Evolutionary conservation across 2,329 filamentous ascomycete genomes (phyloP).

Genomic region (Claviceps capensis): DNA sequence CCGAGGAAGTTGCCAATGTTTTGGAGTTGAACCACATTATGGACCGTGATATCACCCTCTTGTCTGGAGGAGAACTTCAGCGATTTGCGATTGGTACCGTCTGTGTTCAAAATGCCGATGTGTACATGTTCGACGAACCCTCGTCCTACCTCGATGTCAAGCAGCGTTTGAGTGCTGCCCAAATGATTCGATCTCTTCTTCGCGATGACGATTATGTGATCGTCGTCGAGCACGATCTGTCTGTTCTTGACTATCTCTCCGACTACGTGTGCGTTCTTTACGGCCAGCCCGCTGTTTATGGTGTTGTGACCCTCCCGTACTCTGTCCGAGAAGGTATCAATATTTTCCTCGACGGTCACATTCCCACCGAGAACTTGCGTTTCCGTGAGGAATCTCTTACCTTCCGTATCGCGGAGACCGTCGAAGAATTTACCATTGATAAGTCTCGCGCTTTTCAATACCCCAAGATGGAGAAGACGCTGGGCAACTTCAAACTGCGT

Average conservation of each 20-base stretch:
- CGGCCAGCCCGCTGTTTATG: constrained; percentile 87
- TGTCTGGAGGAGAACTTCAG: constrained; percentile 96
- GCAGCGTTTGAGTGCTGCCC: constrained; percentile 85
- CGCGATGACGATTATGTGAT: constrained; percentile 90
- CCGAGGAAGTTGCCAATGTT: constrained; percentile 67
- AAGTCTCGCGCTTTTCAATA: constrained; percentile 77
- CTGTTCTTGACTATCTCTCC: constrained; percentile 93
- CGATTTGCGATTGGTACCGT: constrained; percentile 94
- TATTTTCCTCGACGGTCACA: constrained; percentile 96
- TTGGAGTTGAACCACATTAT: constrained; percentile 81
- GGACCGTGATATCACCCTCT: constrained; percentile 76
- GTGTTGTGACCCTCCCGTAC: constrained; percentile 89
- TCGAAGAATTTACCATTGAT: constrained; percentile 78
- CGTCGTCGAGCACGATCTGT: constrained; percentile 98
- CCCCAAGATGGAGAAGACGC: constrained; percentile 82
- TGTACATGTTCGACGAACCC: constrained; percentile 99
- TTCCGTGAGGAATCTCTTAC: constrained; percentile 96
- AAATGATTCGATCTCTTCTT: constrained; percentile 83
- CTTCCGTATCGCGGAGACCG: constrained; percentile 82
- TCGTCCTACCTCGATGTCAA: constrained; percentile 99
- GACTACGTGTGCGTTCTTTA: constrained; percentile 98
- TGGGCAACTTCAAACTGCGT: constrained; percentile 73
- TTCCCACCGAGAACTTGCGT: constrained; percentile 93
- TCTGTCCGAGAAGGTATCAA: constrained; percentile 99
- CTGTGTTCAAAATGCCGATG: constrained; percentile 89